Evolutionary conservation across 139 green algal species (phyloP), one percentile per base, ranked within the genome.

Genomic region (Diplosphaera chodatii): DNA sequence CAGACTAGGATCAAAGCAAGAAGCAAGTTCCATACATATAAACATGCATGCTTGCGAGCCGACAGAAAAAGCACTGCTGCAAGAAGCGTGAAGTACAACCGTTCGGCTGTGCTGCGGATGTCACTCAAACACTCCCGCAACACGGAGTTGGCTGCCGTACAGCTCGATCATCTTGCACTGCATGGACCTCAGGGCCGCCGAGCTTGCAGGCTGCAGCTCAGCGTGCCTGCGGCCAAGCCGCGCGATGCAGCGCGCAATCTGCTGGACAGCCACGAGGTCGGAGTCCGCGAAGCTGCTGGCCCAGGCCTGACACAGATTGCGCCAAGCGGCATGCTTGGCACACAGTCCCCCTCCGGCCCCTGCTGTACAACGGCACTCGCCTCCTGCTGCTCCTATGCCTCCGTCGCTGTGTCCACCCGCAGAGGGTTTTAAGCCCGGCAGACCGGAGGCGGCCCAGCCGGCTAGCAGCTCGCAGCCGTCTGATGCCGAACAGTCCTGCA

Each of bases 191-290:
- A 20, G 10, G 10, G 37, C 67, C 22, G 27, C 37, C 0, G 22
- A 32, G 1, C 25, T 37, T 0, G 18, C 40, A 6, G 27, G n/a
- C 5, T 56, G 66, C 73, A 78, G 73, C 55, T 59, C 68, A 6
- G 55, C 23, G 22, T 69, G 37, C 29, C 29, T 29, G 29, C 18
- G 0, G 15, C 67, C 73, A 10, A 69, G 34, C 0, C 34, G 59
- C 29, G n/a, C 28, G 30, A 74, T 31, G 4, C 66, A 68, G 30
- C 33, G 71, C 73, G 80, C 66, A 64, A 80, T 31, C 34, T 32
- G 48, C 1, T 69, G 59, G 37, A 80, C 25, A 8, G 70, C 69
- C 27, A 80, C 73, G 34, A 83, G 41, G 32, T 74, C 37, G 13
- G 18, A 22, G 1, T 63, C 40, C n/a, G 80, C 37, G n/a, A 77